Evolutionary conservation across 371 early-diverging fungal species (phyloP).

Genomic region (Cokeromyces recurvatus): DNA sequence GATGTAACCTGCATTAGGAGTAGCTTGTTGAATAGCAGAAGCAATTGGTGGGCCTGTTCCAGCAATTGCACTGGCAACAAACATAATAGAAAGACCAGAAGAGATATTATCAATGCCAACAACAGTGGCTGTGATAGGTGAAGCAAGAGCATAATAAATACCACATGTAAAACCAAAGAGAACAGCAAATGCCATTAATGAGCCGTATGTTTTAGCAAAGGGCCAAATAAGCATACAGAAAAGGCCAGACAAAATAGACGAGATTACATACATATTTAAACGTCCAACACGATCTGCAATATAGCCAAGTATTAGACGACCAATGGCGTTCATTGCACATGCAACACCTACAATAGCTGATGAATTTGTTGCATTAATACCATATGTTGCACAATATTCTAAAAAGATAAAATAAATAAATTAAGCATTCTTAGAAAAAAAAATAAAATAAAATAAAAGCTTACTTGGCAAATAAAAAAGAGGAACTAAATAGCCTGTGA

Average conservation of each 20-base stretch:
- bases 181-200: conserved; percentile 42
- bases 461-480: conserved; percentile 36
- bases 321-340: conserved; percentile 24
- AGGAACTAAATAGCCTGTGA: conserved; percentile 33
- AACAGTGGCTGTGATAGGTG: conserved; percentile 32
- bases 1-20: conserved; percentile 22
- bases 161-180: conserved; percentile 59
- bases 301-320: conserved; percentile 23
- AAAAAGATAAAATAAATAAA: not conserved
- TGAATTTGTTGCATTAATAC: conserved; percentile 13
- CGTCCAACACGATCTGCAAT: conserved; percentile 52
- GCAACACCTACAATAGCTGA: conserved; percentile 27
- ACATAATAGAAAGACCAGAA: conserved; percentile 26
- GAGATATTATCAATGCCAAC: conserved; percentile 23
- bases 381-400: conserved; percentile 27
- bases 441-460: not conserved
- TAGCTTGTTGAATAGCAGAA: conserved; percentile 26
- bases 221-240: conserved; percentile 57
- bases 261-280: conserved; percentile 46
- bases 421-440: not conserved
- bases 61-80: conserved; percentile 32
- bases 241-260: conserved; percentile 40
- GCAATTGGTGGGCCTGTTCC: conserved; percentile 12
- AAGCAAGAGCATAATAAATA: conserved; percentile 28
- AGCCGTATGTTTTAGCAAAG: conserved; percentile 35